phyloP scores from a whole-genome alignment of 495 filamentous ascomycete genomes.

The Penicillium daleae region DNA sequence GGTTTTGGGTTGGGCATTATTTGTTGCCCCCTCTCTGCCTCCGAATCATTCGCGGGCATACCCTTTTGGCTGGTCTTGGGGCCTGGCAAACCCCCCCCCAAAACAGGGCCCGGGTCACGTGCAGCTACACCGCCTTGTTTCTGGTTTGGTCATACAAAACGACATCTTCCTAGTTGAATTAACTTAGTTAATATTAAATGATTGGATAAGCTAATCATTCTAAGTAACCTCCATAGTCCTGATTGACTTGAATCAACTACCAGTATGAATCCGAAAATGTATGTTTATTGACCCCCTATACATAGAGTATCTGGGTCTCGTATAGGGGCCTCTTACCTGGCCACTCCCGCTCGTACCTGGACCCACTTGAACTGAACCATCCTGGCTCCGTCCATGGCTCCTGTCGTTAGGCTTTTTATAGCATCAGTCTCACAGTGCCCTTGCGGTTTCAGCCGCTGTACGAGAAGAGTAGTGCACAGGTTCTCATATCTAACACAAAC shows the following conservation, averaged over 20 bases:
- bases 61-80: neutral
- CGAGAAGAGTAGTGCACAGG: neutral
- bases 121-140: conserved; percentile 9
- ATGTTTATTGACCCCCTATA: too few species aligned
- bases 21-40: conserved; percentile 22
- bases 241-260: too few species aligned
- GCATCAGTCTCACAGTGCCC: conserved; percentile 3
- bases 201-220: too few species aligned
- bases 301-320: neutral
- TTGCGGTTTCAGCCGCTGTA: neutral
- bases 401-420: conserved; percentile 15
- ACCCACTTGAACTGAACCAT: conserved; percentile 14
- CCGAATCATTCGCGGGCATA: conserved; percentile 4
- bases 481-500: neutral
- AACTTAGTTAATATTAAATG: too few species aligned
- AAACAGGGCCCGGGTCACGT: conserved; percentile 20
- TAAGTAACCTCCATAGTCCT: too few species aligned
- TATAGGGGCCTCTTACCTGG: neutral
- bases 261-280: neutral
- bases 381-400: conserved; percentile 10
- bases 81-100: too few species aligned
- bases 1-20: conserved; percentile 25
- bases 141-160: too few species aligned
- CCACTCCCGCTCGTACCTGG: neutral
- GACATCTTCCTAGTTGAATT: too few species aligned